phyloP scores from a whole-genome alignment of 768 basidiomycete species.

The Lyophyllum atratum region DNA sequence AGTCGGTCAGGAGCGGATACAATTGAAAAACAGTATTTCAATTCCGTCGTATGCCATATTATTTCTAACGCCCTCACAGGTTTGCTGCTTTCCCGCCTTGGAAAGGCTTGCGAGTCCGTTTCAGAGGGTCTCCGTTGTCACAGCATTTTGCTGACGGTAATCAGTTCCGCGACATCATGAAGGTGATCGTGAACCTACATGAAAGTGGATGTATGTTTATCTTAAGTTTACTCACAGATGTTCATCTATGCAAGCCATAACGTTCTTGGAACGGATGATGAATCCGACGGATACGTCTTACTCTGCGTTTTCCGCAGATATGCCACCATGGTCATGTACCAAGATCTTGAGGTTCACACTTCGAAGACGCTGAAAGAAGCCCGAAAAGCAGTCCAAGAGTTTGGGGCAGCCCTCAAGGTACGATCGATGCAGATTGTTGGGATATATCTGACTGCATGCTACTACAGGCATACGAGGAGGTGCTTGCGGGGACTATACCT shows the following conservation, averaged over 20 bases:
- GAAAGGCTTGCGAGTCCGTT: constrained; percentile 32
- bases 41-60: background rate
- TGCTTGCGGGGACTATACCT: background rate
- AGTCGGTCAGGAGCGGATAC: constrained; percentile 12
- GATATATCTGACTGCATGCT: background rate
- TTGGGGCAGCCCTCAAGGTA: constrained; percentile 25
- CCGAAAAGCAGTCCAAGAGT: constrained; percentile 15
- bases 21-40: constrained; percentile 27
- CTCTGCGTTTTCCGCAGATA: constrained; percentile 28
- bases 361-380: constrained; percentile 29
- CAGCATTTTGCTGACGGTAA: constrained; percentile 30
- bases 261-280: constrained; percentile 9
- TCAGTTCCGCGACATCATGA: constrained; percentile 27
- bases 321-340: constrained; percentile 27
- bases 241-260: constrained; percentile 20
- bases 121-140: constrained; percentile 18
- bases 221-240: constrained; percentile 10
- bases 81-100: constrained; percentile 29
- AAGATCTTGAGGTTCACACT: constrained; percentile 33
- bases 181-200: background rate
- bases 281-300: constrained; percentile 24
- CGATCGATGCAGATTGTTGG: background rate
- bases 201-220: too few relatives aligned
- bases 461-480: background rate
- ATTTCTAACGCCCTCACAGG: constrained; percentile 8